Base-by-base conservation (phyloP, 2,329 filamentous ascomycete species). In the Ophiosphaerella herpotricha region DNA sequence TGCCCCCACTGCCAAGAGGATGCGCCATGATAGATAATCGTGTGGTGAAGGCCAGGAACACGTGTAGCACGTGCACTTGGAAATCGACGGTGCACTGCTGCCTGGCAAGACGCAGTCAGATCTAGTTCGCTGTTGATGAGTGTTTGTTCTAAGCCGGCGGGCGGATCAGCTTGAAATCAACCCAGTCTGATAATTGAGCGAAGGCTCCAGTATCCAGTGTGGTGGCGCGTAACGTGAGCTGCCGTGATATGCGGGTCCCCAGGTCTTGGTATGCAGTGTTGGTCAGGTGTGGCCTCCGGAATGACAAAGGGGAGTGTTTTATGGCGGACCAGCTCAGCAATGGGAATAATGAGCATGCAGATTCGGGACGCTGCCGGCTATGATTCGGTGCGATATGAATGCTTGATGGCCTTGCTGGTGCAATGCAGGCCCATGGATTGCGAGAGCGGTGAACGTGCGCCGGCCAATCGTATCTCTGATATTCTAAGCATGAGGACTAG, bases 1-100 rank as follows among this genome's bases (percentile, higher is more conserved):
- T 72, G 57, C 70, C 70, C 58, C 70, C 70, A 48, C 57, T 67
- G 38, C 54, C 55, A 43, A 68, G 64, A 49, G 54, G 43, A 48
- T 63, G 59, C 44, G 61, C 56, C 69, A 73, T 73, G 40, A 40
- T 52, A 47, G 44, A 46, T 50, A 43, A 48, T 43, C 39, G 50
- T 38, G 55, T 52, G 55, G 39, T 39, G 41, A 9, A 43, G 44
- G 48, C 32, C 48, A 46, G 46, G 43, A 40, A 43, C 47, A 34
- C 33, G 38, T 41, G 29, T 40, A 36, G 43, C 39, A 48, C 39
- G 48, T 26, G 39, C 24, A 43, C 39, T 43, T 47, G 33, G 43
- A 39, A 48, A 47, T 54, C 48, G 52, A 56, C 43, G 44, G 46
- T 36, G 55, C 54, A 67, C 55, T 66, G 63, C 52, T 62, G 55